These are phyloP conservation scores for Skeletonema tropicum DNA, from an alignment of 108 stramenopile genomes.

Conservation along the genomic window DNA sequence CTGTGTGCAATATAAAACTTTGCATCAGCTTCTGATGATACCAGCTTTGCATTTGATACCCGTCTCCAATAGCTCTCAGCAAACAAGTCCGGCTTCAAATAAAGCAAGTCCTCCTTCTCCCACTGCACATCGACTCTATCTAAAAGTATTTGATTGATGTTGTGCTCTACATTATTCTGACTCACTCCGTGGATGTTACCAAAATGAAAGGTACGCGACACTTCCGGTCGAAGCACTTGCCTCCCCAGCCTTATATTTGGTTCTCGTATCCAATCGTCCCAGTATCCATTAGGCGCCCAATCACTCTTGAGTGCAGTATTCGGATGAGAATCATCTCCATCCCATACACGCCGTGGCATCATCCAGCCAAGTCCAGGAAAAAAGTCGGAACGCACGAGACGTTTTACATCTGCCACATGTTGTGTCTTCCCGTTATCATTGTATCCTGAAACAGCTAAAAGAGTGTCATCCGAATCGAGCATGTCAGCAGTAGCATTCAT, in stretches of 20 bases:
- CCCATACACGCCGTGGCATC: constrained; percentile 83
- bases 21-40: constrained; percentile 51
- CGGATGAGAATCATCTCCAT: constrained; percentile 30
- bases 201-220: constrained; percentile 90
- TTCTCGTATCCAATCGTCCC: constrained; percentile 98
- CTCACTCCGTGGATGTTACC: constrained; percentile 70
- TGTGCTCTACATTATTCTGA: constrained; percentile 55
- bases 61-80: constrained; percentile 53
- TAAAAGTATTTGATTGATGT: constrained; percentile 60
- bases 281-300: constrained; percentile 79
- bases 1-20: constrained; percentile 23
- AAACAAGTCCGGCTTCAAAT: constrained; percentile 53
- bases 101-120: constrained; percentile 66
- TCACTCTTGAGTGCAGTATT: constrained; percentile 60
- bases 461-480: constrained; percentile 71
- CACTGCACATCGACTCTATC: constrained; percentile 67
- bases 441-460: constrained; percentile 91
- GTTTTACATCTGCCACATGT: constrained; percentile 52
- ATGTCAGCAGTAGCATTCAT: constrained; percentile 82
- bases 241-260: constrained; percentile 75
- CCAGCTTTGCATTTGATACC: constrained; percentile 47
- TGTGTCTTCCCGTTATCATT: constrained; percentile 90
- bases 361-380: constrained; percentile 98
- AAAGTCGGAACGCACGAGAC: constrained; percentile 87
- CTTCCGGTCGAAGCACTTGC: constrained; percentile 84